These are phyloP conservation scores for Astragalus membranaceus DNA, from an alignment of 306 rosid species.

Conservation along the genomic window DNA sequence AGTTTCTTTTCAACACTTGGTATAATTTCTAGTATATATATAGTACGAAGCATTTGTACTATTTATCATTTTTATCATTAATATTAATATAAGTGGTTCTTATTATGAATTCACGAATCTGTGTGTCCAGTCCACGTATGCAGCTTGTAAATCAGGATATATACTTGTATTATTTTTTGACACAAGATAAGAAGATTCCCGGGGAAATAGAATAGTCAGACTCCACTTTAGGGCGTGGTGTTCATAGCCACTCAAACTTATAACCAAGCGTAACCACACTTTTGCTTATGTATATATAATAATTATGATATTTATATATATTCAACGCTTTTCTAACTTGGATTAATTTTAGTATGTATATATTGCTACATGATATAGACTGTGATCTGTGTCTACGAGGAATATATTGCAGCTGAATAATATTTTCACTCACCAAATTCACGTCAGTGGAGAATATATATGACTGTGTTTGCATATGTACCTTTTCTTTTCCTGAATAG, in stretches of 20 bases:
- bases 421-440: not conserved
- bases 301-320: too few relatives aligned
- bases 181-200: constrained; percentile 20
- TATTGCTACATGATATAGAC: not conserved
- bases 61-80: not conserved
- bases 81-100: not conserved
- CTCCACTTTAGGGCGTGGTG: constrained; percentile 19
- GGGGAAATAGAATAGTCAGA: constrained; percentile 18
- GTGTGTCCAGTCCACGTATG: not conserved
- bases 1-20: not conserved
- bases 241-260: constrained; percentile 14
- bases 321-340: not conserved
- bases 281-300: not conserved
- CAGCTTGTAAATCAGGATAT: not conserved
- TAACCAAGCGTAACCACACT: not conserved
- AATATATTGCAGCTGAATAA: not conserved
- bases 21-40: not conserved
- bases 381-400: not conserved
- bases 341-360: not conserved
- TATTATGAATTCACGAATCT: not conserved
- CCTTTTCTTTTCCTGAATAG: not conserved
- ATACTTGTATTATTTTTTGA: constrained; percentile 4
- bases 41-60: not conserved
- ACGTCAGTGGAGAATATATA: not conserved
- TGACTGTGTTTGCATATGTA: not conserved